Evolutionary conservation across 441 rosid species (phyloP), one percentile per base, ranked within the genome.

Genomic region (Arabidopsis hybrid): DNA sequence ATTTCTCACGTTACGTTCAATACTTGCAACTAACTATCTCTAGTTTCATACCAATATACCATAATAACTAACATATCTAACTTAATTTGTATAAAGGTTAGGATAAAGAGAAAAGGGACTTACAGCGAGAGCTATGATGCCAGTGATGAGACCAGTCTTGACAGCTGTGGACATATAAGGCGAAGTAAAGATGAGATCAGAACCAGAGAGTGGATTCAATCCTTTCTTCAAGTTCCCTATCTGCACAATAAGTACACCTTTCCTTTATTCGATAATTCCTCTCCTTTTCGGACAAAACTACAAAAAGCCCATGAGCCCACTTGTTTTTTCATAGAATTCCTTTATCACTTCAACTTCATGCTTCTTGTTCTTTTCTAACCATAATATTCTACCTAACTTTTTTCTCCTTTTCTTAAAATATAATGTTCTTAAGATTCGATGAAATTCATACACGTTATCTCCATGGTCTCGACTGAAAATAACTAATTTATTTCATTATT

Each of bases 101-200:
- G 47, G 5, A 45, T 10, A 45, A 0, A 45, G 13, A 38, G 9
- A 29, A 61, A 16, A 59, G 14, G 18, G 51, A 43, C 87, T 83
- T 84, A 93, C 99, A 21, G 99, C 97, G 7, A 96, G 91, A 60
- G 98, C 96, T 3, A 96, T 96, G 83, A 88, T 72, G 60, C 97
- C 98, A 13, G 97, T 93, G 79, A 93, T 49, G 77, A 93, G 78
- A 62, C 99, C 98, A 2, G 97, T 85, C 67, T 91, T 90, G 50
- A 90, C 64, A 62, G 96, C 91, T 1, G 83, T 80, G 13, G 79
- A 29, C 56, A 91, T 81, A 72, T 88, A 79, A 12, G 97, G 93
- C 0, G 90, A 86, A 31, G 81, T 86, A 11, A 96, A 89, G 6
- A 89, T 80, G 47, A 96, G 74, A 80, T 90, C 93, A 5, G 83